Evolutionary conservation across 2,329 filamentous ascomycete species (phyloP).

Genomic region (Biscogniauxia marginata): DNA sequence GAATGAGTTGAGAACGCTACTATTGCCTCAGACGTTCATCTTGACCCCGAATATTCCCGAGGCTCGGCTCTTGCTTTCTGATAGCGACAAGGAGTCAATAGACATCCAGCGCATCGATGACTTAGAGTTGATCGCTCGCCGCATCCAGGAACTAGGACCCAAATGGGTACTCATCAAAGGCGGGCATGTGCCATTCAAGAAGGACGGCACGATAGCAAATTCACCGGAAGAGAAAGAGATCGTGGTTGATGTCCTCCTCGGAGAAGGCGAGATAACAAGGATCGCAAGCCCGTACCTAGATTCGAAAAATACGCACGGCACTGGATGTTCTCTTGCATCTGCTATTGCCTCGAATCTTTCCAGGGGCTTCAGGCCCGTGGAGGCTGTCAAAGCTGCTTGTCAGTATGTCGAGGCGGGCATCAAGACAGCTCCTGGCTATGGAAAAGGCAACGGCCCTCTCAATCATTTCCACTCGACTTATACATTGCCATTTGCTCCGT

Average conservation of each 20-base stretch:
- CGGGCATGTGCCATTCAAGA: slow-evolving; percentile 78
- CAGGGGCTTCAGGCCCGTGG: slow-evolving; percentile 52
- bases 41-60: slow-evolving; percentile 79
- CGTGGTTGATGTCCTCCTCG: slow-evolving; percentile 76
- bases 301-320: slow-evolving; percentile 86
- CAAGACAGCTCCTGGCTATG: slow-evolving; percentile 59
- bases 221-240: slow-evolving; percentile 58
- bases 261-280: slow-evolving; percentile 52
- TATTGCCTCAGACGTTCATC: slow-evolving; percentile 66
- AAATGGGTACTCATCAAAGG: slow-evolving; percentile 86
- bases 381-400: slow-evolving; percentile 66
- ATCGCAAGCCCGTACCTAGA: slow-evolving; percentile 70
- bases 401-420: slow-evolving; percentile 73
- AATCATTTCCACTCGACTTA: slow-evolving; percentile 77
- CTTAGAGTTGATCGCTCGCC: slow-evolving; percentile 65
- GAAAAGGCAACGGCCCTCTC: slow-evolving; percentile 68
- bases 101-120: slow-evolving; percentile 59
- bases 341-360: slow-evolving; percentile 74
- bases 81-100: slow-evolving; percentile 41
- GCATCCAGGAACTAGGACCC: slow-evolving; percentile 67
- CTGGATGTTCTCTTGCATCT: slow-evolving; percentile 89
- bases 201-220: slow-evolving; percentile 57
- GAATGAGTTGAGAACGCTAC: slow-evolving; percentile 52
- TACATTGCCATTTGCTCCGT: slow-evolving; percentile 66
- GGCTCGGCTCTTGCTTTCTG: slow-evolving; percentile 61